Evolutionary conservation across 2,329 filamentous ascomycete species (phyloP).

Genomic region (Epichloe uncinata): DNA sequence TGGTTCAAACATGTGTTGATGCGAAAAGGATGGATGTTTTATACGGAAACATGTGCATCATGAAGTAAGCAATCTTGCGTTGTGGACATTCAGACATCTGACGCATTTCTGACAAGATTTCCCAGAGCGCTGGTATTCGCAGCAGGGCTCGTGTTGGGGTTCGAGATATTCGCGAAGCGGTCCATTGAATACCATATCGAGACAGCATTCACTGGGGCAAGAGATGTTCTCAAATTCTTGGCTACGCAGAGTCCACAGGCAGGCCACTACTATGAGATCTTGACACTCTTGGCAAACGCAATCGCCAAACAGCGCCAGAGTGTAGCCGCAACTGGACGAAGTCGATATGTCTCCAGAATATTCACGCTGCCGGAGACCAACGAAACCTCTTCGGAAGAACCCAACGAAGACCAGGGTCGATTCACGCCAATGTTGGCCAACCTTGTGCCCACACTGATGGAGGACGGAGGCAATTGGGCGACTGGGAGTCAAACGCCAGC

Average conservation of each 20-base stretch:
- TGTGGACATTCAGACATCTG: too few species aligned
- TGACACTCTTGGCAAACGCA: conserved; percentile 31
- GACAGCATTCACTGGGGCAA: conserved; percentile 35
- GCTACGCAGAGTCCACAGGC: conserved; percentile 39
- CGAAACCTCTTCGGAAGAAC: neutral
- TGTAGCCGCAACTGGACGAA: conserved; percentile 10
- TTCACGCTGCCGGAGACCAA: conserved; percentile 10
- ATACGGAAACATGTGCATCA: conserved; percentile 42
- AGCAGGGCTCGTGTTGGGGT: conserved; percentile 41
- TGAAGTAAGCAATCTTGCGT: conserved; percentile 32
- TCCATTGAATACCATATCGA: conserved; percentile 31
- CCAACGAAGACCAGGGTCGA: neutral
- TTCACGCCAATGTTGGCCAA: neutral
- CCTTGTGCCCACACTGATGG: neutral
- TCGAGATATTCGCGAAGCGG: conserved; percentile 38
- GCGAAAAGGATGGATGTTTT: conserved; percentile 30
- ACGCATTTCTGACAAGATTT: too few species aligned
- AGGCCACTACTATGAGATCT: conserved; percentile 42
- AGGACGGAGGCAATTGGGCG: conserved; percentile 6
- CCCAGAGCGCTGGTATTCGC: conserved; percentile 39
- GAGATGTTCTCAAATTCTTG: conserved; percentile 34
- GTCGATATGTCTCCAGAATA: conserved; percentile 16
- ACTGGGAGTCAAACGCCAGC: conserved; percentile 2
- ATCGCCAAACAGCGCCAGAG: conserved; percentile 26
- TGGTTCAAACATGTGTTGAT: conserved; percentile 40